phyloP scores from a whole-genome alignment of 305 asterid species.

The Fraxinus paxiana region DNA sequence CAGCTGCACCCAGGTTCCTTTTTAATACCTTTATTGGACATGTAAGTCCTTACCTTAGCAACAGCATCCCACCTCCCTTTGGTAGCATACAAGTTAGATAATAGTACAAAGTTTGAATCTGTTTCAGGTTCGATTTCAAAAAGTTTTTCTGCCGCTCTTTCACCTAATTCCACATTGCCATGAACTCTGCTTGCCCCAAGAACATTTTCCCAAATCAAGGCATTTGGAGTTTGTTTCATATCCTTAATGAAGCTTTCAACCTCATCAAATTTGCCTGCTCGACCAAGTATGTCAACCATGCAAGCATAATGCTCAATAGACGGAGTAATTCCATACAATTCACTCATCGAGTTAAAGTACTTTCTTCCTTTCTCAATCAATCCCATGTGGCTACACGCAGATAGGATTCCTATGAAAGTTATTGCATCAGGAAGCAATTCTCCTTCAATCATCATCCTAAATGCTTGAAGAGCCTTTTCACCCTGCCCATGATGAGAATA shows the following conservation, averaged over 20 bases:
- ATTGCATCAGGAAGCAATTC: no score
- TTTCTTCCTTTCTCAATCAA: no score
- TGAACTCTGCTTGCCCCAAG: conserved; percentile 69
- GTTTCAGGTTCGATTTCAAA: conserved; percentile 49
- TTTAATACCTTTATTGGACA: conserved; percentile 60
- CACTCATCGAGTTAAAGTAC: no score
- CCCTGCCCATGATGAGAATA: no score
- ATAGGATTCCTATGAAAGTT: no score
- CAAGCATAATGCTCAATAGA: conserved; percentile 70
- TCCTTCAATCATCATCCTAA: no score
- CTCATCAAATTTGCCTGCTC: conserved; percentile 68
- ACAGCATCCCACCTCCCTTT: conserved; percentile 75
- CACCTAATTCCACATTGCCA: conserved; percentile 71
- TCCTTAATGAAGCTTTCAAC: conserved; percentile 47
- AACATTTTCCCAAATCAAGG: conserved; percentile 70
- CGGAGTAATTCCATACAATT: conserved; percentile 23
- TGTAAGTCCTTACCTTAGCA: conserved; percentile 46
- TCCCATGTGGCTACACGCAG: no score
- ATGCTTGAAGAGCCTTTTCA: no score
- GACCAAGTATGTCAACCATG: conserved; percentile 73
- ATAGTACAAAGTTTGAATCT: conserved; percentile 58
- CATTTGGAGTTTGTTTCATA: conserved; percentile 57
- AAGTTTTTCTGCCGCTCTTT: conserved; percentile 60
- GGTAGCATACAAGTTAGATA: conserved; percentile 68
- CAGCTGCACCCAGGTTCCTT: conserved; percentile 92